These are phyloP conservation scores for Alternaria incomplexa DNA, from an alignment of 2,329 filamentous ascomycete genomes.

Conservation along the genomic window DNA sequence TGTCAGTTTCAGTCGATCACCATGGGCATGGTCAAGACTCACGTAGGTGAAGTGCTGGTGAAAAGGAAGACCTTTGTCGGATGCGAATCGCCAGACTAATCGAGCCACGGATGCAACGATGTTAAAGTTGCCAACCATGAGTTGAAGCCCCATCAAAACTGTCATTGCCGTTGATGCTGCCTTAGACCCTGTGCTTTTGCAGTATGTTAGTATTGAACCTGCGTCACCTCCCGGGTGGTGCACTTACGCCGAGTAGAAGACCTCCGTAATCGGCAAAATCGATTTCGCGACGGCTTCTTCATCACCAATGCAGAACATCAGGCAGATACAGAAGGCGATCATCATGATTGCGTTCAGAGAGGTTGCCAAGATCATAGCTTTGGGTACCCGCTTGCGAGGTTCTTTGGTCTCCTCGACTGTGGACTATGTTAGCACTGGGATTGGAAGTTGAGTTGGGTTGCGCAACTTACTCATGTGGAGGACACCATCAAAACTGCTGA, in stretches of 20 bases:
- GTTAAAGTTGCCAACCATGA: constrained; percentile 28
- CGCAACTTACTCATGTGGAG: constrained; percentile 43
- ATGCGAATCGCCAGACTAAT: constrained; percentile 36
- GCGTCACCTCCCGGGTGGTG: background rate
- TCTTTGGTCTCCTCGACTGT: constrained; percentile 29
- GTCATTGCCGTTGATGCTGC: constrained; percentile 18
- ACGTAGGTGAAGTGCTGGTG: constrained; percentile 21
- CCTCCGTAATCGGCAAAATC: constrained; percentile 37
- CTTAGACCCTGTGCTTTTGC: constrained; percentile 42
- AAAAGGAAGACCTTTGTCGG: constrained; percentile 32
- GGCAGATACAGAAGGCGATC: constrained; percentile 50
- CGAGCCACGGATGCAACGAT: constrained; percentile 38
- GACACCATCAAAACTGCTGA: constrained; percentile 52
- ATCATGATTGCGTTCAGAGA: constrained; percentile 48
- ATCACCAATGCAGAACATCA: constrained; percentile 53
- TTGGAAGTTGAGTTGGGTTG: no score
- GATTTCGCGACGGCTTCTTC: constrained; percentile 24
- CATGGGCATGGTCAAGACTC: background rate
- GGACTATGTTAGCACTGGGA: background rate
- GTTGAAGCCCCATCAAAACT: constrained; percentile 17
- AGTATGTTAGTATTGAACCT: background rate
- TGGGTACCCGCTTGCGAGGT: constrained; percentile 18
- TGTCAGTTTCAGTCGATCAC: background rate
- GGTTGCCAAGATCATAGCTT: constrained; percentile 51
- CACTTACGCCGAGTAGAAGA: constrained; percentile 37